Evolutionary conservation across 2,329 filamentous ascomycete genomes (phyloP).

Genomic region (Aspergillus calidoustus): DNA sequence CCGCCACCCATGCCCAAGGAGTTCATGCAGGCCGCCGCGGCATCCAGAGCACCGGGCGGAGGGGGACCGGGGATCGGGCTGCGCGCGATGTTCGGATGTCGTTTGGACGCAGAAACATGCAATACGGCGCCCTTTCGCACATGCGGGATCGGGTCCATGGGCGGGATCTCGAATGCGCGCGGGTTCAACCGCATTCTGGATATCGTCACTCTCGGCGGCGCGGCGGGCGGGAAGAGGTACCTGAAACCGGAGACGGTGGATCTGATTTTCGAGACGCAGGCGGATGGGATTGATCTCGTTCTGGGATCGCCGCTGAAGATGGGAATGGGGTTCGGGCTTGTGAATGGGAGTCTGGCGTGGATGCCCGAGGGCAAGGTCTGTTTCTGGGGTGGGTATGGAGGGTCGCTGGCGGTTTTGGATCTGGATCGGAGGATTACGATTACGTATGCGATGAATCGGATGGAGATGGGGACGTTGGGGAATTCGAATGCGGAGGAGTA

Average conservation of each 20-base stretch:
- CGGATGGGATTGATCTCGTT: conserved; percentile 48
- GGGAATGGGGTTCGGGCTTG: conserved; percentile 50
- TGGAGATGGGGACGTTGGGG: conserved; percentile 39
- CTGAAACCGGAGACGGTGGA: conserved; percentile 50
- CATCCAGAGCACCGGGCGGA: background rate
- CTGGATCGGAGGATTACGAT: conserved; percentile 49
- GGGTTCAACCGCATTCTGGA: conserved; percentile 50
- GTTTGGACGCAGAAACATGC: conserved; percentile 25
- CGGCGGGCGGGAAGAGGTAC: conserved; percentile 39
- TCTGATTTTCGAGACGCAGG: conserved; percentile 52
- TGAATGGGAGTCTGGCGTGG: conserved; percentile 28
- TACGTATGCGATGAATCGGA: conserved; percentile 54
- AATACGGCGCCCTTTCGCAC: conserved; percentile 41
- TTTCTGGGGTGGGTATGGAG: conserved; percentile 55
- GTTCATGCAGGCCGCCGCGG: conserved; percentile 12
- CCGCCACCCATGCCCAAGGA: conserved; percentile 28
- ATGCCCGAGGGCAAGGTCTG: conserved; percentile 39
- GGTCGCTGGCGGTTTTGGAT: conserved; percentile 52
- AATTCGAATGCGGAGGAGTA: conserved; percentile 35
- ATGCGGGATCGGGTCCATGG: conserved; percentile 48
- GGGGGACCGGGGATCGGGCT: conserved; percentile 27
- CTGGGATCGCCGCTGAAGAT: conserved; percentile 41
- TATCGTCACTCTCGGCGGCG: conserved; percentile 39
- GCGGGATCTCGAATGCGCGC: conserved; percentile 54
- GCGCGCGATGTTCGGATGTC: conserved; percentile 38